Base-by-base conservation (phyloP, 768 basidiomycete species). In the Cubamyces lactineus region DNA sequence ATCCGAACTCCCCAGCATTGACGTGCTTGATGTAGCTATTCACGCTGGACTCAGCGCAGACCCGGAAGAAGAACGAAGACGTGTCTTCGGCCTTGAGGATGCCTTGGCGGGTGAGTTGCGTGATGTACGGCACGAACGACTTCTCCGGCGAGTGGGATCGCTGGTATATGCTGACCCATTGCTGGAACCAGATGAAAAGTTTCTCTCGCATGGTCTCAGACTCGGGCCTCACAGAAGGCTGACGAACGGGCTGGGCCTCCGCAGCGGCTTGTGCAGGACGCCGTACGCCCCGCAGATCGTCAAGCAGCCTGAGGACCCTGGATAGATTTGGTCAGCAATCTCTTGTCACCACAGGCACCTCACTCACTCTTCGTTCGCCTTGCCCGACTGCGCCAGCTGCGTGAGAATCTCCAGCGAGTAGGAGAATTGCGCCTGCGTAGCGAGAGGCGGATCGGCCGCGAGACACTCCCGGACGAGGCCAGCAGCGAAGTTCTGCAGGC, bases 31-130 rank as follows among this genome's bases (percentile, higher is more conserved):
- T 76, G 77, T 96, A 98, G 72, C 86, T 89, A 73, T 87, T 92
- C 72, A 98, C 89, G 66, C 94, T 93, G 38, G 94, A 88, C 75
- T 98, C 96, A 59, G 94, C 91, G 71, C 96, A 98, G 42, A 98
- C 96, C 11, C 97, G 87, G 86, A 98, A 99, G 82, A 99, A 99
- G 71, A 98, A 92, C 3, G 94, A 95, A 5, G 97, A 98, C 9
- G 94, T 83, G 64, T 99, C 96, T 71, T 99, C 97, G 34, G 92
- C 89, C 70, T 94, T 96, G 68, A 99, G 79, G 62, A 99, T 96
- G 53, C 95, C 96, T 77, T 98, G 94, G 75, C 96, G 96, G 47
- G 94, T 96, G 57, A 99, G 81, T 70, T 95, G 91, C n/a, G 92
- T 96, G 75, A 98, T 96, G 77, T 95, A 98, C 5, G 91, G 88